Evolutionary conservation across 163 green algal genomes (phyloP), one percentile per base, ranked within the genome.

Genomic region (Chloroidium sp.): DNA sequence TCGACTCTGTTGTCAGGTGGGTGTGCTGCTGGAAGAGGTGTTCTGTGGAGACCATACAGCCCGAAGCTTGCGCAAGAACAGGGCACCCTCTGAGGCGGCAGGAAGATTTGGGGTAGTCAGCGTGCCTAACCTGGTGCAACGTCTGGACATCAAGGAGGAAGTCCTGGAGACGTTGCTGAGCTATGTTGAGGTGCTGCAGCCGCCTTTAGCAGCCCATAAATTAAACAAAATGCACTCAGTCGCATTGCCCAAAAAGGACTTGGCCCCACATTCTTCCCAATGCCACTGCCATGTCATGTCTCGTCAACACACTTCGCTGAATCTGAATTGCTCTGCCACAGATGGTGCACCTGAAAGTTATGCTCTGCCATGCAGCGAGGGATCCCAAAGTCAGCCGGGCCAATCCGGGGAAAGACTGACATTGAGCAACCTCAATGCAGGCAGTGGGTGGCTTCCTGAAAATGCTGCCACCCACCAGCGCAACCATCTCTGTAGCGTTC

Each of bases 131-230:
- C 62, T 87, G 8, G 62, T 75, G 2, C 4, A 67, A 1, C 78
- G 87, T 61, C 79, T 91, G 76, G 92, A 95, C 82, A 78, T 93
- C 61, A 78, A 74, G 1, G 85, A 92, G 82, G 91, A 95, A 78
- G 84, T 89, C 12, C 88, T 94, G 83, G 87, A 94, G 74, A 91
- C 88, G 2, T 81, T 94, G 77, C 84, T 93, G 58, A 90, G 82
- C n/a, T 95, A 93, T 86, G 84, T 97, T 62, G 89, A 95, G 86
- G 88, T 88, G 72, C 59, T 78, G 10, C 67, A n/a, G 67, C 67
- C 10, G 67, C 67, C 67, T 72, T 6, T n/a, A 72, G 67, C 67
- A 72, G 67, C 10, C 67, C 10, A 72, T n/a, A n/a, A 6, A 76
- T 76, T 76, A 14, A 36, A 10, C 3, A 3, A 60, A 14, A 76